A percentile compares a stretch with the other conserved stretches of the same genome.
Evolutionary conservation across 2,329 filamentous ascomycete species (phyloP).

Genomic region (Aspergillus floridensis): DNA sequence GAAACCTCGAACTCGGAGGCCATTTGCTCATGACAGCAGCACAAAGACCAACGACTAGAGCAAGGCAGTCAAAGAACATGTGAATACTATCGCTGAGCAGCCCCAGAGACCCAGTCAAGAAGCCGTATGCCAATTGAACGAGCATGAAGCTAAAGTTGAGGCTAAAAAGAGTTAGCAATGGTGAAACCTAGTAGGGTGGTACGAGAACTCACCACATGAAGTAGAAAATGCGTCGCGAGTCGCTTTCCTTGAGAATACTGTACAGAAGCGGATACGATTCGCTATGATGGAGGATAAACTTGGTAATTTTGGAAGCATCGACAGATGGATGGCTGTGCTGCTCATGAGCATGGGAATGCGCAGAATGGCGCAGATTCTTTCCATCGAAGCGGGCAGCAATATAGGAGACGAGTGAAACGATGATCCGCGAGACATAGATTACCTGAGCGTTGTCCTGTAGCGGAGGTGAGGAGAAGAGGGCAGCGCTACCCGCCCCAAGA

Average conservation of each 20-base stretch:
- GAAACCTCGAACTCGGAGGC: slow-evolving; percentile 83
- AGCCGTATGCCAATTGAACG: slow-evolving; percentile 91
- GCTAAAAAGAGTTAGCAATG: slow-evolving; percentile 47
- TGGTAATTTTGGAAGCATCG: slow-evolving; percentile 66
- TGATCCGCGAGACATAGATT: slow-evolving; percentile 26
- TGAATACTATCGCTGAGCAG: slow-evolving; percentile 97
- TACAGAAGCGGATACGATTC: slow-evolving; percentile 75
- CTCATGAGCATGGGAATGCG: slow-evolving; percentile 35
- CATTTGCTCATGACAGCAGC: slow-evolving; percentile 96
- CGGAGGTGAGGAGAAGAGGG: slow-evolving; percentile 31
- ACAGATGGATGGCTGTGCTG: slow-evolving; percentile 38
- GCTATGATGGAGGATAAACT: slow-evolving; percentile 66
- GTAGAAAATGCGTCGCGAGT: slow-evolving; percentile 93
- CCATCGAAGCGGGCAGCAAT: slow-evolving; percentile 35
- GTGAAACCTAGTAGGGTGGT: neutral
- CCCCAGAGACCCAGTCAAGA: slow-evolving; percentile 86
- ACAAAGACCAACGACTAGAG: slow-evolving; percentile 82
- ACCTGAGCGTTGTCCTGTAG: slow-evolving; percentile 26
- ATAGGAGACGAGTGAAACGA: slow-evolving; percentile 31
- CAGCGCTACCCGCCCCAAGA: slow-evolving; percentile 25
- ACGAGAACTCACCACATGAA: slow-evolving; percentile 74
- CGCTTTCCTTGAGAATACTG: slow-evolving; percentile 82
- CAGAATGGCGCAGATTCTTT: slow-evolving; percentile 22
- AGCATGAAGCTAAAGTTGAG: slow-evolving; percentile 95
- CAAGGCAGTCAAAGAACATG: slow-evolving; percentile 98